These are phyloP conservation scores for Hippophae gyantsensis DNA, from an alignment of 306 rosid genomes.

Conservation along the genomic window DNA sequence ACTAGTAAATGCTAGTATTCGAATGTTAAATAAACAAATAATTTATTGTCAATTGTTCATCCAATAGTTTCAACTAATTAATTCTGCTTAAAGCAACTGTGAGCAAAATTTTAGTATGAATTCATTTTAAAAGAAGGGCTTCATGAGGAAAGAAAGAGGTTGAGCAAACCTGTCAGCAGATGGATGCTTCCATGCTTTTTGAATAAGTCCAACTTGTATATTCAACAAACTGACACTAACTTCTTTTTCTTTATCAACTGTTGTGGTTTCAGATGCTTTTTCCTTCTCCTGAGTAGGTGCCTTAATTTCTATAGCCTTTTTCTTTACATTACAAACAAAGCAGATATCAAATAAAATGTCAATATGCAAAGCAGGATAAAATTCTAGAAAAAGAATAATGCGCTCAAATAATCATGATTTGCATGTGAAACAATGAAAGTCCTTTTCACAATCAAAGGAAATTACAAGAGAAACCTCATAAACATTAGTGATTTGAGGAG, in stretches of 20 bases:
- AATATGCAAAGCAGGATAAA: slow-evolving; percentile 15
- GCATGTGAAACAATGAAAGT: too few relatives aligned
- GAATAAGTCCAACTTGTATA: slow-evolving; percentile 76
- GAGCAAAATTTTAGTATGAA: background rate
- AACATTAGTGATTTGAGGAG: too few relatives aligned
- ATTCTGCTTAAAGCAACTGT: slow-evolving; percentile 5
- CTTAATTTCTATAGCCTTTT: slow-evolving; percentile 35
- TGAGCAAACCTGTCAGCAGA: slow-evolving; percentile 81
- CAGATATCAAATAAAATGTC: slow-evolving; percentile 14
- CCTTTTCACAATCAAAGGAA: too few relatives aligned
- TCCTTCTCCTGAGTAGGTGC: slow-evolving; percentile 47
- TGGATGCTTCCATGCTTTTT: slow-evolving; percentile 97
- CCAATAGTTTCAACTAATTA: background rate
- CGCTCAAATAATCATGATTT: too few relatives aligned
- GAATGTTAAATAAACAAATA: background rate
- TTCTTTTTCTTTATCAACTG: slow-evolving; percentile 61
- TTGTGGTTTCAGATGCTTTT: slow-evolving; percentile 42
- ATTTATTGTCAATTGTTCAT: slow-evolving; percentile 1
- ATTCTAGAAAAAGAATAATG: slow-evolving; percentile 1
- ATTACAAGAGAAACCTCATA: too few relatives aligned
- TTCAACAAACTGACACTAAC: slow-evolving; percentile 79
- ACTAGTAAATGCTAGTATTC: background rate
- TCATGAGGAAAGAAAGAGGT: slow-evolving; percentile 1
- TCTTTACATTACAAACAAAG: slow-evolving; percentile 29
- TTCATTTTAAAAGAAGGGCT: background rate